Percentiles rank a stretch among this genome's conserved stretches.
phyloP scores from a whole-genome alignment of 1,284 basidiomycete species.

The Volvariella surrecta region DNA sequence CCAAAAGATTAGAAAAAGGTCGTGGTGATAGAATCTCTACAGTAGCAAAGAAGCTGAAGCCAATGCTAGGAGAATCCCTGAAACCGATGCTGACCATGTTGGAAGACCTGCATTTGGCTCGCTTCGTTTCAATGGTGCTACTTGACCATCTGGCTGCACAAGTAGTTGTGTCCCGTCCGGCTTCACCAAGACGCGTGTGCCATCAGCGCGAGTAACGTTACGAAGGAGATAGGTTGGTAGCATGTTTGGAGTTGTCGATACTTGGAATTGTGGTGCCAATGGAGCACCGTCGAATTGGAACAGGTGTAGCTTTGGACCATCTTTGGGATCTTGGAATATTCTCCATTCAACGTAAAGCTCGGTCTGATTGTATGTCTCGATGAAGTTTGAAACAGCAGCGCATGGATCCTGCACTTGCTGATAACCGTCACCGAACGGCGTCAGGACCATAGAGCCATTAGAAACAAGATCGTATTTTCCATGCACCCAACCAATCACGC shows the following conservation, averaged over 20 bases:
- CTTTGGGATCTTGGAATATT: constrained; percentile 46
- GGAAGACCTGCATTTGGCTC: neutral
- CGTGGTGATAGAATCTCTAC: constrained; percentile 8
- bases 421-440: constrained; percentile 74
- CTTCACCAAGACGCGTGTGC: neutral
- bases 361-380: constrained; percentile 72
- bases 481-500: constrained; percentile 81
- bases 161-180: constrained; percentile 7
- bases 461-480: constrained; percentile 58
- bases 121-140: constrained; percentile 13
- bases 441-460: constrained; percentile 73
- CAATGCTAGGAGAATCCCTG: constrained; percentile 4
- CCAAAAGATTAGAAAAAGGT: constrained; percentile 8
- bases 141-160: constrained; percentile 11
- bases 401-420: constrained; percentile 92
- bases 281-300: constrained; percentile 59
- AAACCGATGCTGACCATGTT: neutral
- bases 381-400: constrained; percentile 75
- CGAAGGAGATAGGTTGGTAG: constrained; percentile 46
- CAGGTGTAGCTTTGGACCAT: constrained; percentile 57
- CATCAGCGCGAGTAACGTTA: constrained; percentile 24
- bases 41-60: constrained; percentile 10
- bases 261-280: constrained; percentile 48
- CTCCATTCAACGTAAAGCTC: constrained; percentile 48
- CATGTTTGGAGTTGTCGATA: constrained; percentile 58